Evolutionary conservation across 805 yeast genomes (phyloP), one percentile per base, ranked within the genome.

Genomic region (Candida pseudofarinosa): DNA sequence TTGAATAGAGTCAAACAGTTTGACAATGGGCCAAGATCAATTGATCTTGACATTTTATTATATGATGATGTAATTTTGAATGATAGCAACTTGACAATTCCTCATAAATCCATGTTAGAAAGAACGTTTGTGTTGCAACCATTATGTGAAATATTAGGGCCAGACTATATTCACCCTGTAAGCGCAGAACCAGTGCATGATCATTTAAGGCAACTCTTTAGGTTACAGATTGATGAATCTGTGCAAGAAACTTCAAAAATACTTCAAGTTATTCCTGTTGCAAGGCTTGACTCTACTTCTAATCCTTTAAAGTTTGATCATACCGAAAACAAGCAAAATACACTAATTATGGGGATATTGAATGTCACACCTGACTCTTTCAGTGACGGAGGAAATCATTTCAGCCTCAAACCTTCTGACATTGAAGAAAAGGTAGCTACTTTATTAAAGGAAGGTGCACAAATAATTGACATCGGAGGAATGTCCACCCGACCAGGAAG

Each of bases 321-420:
- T 2, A 47, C 70, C 17, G 59, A 65, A 15, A 63, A 71, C 35
- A 60, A 67, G 3, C 58, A 69, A 4, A 66, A 65, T n/a, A 88
- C 97, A 0, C 63, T 73, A 40, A 58, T 89, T 35, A 93, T 93
- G 99, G 93, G 88, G 1, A 83, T 93, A 38, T 63, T 93, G 49
- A 93, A 93, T 55, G 75, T 85, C 16, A 93, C 99, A 0, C 96
- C 97, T 0, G 97, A 93, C 62, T 89, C 97, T 1, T 93, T 93
- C 59, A 86, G 96, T 35, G 99, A 93, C 62, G 98, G 96, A 2
- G 88, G 93, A 1, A 56, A 56, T 14, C 47, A 52, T 33, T 51
- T 34, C 38, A 56, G 69, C 23, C 54, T 67, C 1, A 56, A 68
- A 4, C 28, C 28, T 10, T 6, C 6, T 10, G 10, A 7, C 6